phyloP scores from a whole-genome alignment of 805 yeast species.

The Saccharomycopsis sp. region DNA sequence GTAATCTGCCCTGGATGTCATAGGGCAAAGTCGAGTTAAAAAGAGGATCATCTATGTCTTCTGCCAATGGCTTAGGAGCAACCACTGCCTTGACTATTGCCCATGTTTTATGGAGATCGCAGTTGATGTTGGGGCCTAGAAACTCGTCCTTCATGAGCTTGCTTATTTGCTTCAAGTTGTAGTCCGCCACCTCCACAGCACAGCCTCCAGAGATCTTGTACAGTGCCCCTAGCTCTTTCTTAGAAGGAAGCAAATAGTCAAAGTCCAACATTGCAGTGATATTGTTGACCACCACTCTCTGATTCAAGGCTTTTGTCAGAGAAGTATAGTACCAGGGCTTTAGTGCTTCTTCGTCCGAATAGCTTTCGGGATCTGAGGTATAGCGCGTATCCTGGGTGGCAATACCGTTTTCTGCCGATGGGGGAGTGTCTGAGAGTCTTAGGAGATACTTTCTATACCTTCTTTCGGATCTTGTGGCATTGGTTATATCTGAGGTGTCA shows the following conservation, averaged over 20 bases:
- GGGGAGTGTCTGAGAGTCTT: neutral
- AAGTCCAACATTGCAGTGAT: constrained; percentile 61
- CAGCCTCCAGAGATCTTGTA: constrained; percentile 58
- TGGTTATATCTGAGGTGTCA: neutral
- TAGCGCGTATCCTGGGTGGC: neutral
- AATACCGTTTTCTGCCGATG: neutral
- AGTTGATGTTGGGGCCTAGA: neutral
- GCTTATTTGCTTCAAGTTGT: constrained; percentile 36
- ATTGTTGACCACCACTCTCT: constrained; percentile 28
- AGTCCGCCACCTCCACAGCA: constrained; percentile 40
- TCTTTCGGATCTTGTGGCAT: neutral
- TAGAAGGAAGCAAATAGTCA: constrained; percentile 65
- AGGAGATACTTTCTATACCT: neutral
- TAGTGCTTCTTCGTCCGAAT: constrained; percentile 21
- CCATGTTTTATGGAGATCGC: constrained; percentile 15
- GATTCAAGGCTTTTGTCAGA: constrained; percentile 22
- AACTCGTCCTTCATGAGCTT: constrained; percentile 11
- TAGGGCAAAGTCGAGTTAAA: constrained; percentile 10
- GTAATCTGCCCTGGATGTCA: neutral
- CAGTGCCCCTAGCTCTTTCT: constrained; percentile 60
- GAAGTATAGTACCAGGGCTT: constrained; percentile 28
- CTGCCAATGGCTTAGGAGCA: constrained; percentile 52
- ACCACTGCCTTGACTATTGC: constrained; percentile 15
- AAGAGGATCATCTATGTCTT: constrained; percentile 47
- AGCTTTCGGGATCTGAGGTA: neutral